Percentiles rank a stretch among this genome's conserved stretches.
Evolutionary conservation across 2,329 filamentous ascomycete species (phyloP).

Genomic region (Paecilomyces niveus): DNA sequence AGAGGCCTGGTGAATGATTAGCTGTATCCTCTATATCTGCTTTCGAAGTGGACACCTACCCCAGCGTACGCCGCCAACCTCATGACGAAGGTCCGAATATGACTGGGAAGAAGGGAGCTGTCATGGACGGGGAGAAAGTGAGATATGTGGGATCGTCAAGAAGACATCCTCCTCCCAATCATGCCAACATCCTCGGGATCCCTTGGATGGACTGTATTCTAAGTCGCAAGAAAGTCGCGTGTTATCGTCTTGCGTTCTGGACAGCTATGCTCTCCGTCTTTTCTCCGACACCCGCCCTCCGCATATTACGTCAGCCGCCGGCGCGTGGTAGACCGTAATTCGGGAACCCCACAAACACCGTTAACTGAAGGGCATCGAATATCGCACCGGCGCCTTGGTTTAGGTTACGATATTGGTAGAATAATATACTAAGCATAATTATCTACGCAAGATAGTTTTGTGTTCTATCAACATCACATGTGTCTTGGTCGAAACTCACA

Average conservation of each 20-base stretch:
- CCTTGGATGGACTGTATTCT: background rate
- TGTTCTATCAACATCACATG: no score
- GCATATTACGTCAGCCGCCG: conserved; percentile 20
- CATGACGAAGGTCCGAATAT: conserved; percentile 29
- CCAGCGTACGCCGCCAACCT: conserved; percentile 46
- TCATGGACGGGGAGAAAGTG: conserved; percentile 18
- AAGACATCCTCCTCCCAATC: conserved; percentile 12
- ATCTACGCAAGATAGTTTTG: no score
- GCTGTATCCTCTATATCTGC: conserved; percentile 4
- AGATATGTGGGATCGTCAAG: conserved; percentile 6
- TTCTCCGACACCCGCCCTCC: conserved; percentile 10
- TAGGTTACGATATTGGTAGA: no score
- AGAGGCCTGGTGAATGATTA: conserved; percentile 54
- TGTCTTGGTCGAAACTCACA: no score
- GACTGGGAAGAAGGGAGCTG: conserved; percentile 5
- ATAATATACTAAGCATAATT: no score
- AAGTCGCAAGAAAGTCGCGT: conserved; percentile 9
- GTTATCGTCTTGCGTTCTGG: conserved; percentile 12
- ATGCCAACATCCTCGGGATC: background rate
- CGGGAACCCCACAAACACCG: background rate
- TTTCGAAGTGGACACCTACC: conserved; percentile 29
- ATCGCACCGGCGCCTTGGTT: no score
- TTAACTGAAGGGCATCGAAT: no score
- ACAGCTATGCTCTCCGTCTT: conserved; percentile 15
- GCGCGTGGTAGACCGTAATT: background rate